These are phyloP conservation scores for Macrolepiota albuminosa DNA, from an alignment of 768 basidiomycete genomes.

Conservation along the genomic window DNA sequence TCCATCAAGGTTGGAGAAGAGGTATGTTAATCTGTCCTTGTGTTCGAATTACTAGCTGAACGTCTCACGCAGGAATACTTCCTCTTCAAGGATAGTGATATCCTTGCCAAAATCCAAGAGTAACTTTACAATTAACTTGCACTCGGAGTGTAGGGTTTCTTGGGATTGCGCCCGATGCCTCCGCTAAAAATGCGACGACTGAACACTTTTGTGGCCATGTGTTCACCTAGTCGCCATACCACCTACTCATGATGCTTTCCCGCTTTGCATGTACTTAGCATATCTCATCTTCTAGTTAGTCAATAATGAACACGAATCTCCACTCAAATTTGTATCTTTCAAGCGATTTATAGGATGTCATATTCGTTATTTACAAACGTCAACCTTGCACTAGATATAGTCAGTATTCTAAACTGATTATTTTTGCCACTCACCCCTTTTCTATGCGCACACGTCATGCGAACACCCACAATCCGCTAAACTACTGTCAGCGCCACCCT, in stretches of 20 bases:
- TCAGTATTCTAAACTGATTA: background rate
- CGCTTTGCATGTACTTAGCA: slow-evolving; percentile 7
- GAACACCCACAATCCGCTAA: slow-evolving; percentile 1
- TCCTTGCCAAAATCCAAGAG: slow-evolving; percentile 95
- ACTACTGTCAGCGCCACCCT: background rate
- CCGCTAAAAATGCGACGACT: background rate
- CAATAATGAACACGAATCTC: slow-evolving; percentile 4
- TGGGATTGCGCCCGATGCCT: background rate
- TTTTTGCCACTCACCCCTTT: background rate
- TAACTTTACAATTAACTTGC: slow-evolving; percentile 30
- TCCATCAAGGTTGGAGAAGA: slow-evolving; percentile 96
- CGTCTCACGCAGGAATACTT: slow-evolving; percentile 72
- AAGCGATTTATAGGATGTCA: background rate
- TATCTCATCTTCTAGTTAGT: background rate
- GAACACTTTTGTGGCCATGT: background rate
- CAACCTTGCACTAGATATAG: background rate
- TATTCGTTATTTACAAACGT: background rate
- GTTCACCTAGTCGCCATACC: slow-evolving; percentile 2
- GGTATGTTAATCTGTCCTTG: slow-evolving; percentile 41
- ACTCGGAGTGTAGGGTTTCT: background rate
- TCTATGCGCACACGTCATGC: background rate
- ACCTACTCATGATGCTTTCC: slow-evolving; percentile 1
- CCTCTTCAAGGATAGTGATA: slow-evolving; percentile 92
- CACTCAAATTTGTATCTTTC: background rate
- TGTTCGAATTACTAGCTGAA: background rate